Conservation (phyloP, 2,329 filamentous ascomycete genomes). For the Phaeosphaeriaceae sp. region DNA sequence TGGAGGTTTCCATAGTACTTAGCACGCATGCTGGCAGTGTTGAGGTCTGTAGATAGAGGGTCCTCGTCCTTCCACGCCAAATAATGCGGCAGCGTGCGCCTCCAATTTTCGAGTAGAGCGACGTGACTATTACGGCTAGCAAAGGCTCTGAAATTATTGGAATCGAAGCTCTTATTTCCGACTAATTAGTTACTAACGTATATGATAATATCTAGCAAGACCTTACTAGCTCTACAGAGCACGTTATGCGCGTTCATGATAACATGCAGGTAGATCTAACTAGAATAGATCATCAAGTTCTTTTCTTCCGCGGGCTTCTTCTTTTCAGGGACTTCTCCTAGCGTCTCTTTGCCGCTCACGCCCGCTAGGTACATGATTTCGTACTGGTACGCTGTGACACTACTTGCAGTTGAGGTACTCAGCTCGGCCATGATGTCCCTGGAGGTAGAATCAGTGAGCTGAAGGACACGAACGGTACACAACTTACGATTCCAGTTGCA, state of each 20-base stretch:
- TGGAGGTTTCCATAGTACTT: constrained; percentile 95
- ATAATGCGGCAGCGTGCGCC: constrained; percentile 54
- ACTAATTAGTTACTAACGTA: constrained; percentile 38
- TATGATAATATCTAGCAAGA: constrained; percentile 11
- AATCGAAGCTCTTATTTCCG: constrained; percentile 43
- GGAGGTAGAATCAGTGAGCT: constrained; percentile 13
- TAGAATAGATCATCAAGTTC: constrained; percentile 64
- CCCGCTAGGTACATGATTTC: constrained; percentile 71
- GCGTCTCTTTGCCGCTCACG: constrained; percentile 12
- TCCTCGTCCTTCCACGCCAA: constrained; percentile 73
- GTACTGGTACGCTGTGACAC: constrained; percentile 63
- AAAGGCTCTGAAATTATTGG: constrained; percentile 38
- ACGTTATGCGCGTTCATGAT: constrained; percentile 63
- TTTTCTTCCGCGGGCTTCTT: constrained; percentile 40
- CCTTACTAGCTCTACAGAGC: constrained; percentile 55
- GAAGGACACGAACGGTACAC: not conserved
- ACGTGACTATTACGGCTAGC: constrained; percentile 36
- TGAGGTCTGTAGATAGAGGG: constrained; percentile 74
- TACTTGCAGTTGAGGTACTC: constrained; percentile 64
- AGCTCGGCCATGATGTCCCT: constrained; percentile 93
- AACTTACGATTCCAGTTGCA: constrained; percentile 83
- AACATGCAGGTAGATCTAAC: constrained; percentile 65
- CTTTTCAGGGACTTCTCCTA: no score
- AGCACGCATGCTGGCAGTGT: constrained; percentile 81
- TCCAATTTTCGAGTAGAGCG: constrained; percentile 61